phyloP scores from a whole-genome alignment of 2,329 filamentous ascomycete genomes.

The Exophiala mesophila region DNA sequence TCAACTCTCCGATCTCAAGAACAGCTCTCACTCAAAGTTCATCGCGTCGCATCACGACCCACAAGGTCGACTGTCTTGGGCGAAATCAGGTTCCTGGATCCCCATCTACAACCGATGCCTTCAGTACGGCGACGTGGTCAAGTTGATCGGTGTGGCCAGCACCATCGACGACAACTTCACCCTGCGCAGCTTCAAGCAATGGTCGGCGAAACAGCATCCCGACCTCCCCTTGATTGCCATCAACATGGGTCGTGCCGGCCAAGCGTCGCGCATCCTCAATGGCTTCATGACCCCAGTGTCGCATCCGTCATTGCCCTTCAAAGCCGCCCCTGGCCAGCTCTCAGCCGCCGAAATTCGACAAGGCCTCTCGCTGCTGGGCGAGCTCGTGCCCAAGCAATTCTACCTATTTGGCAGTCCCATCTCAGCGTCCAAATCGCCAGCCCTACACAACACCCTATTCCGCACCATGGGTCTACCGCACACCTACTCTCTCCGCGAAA shows the following conservation, averaged over 20 bases:
- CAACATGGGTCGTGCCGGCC: constrained; percentile 87
- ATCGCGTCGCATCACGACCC: constrained; percentile 97
- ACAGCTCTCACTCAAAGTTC: constrained; percentile 70
- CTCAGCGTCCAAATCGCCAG: constrained; percentile 73
- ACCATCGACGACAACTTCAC: constrained; percentile 80
- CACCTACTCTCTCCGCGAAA: constrained; percentile 71
- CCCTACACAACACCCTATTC: constrained; percentile 86
- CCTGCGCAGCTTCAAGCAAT: constrained; percentile 72
- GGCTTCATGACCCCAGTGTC: constrained; percentile 91
- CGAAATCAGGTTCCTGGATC: constrained; percentile 79
- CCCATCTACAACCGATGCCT: constrained; percentile 83
- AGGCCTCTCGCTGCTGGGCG: constrained; percentile 71
- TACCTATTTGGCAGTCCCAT: constrained; percentile 87
- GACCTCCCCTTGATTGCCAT: constrained; percentile 84
- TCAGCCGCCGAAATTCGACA: constrained; percentile 83
- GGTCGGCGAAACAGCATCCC: constrained; percentile 63
- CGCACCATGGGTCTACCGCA: constrained; percentile 73
- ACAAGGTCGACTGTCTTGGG: constrained; percentile 73
- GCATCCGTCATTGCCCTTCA: constrained; percentile 82
- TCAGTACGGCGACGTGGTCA: constrained; percentile 88
- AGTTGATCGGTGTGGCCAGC: constrained; percentile 78
- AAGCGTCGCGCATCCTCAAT: constrained; percentile 86
- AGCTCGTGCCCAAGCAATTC: constrained; percentile 70
- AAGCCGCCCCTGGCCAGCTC: constrained; percentile 88
- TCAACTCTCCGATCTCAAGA: constrained; percentile 53